phyloP scores from a whole-genome alignment of 768 basidiomycete species.

The Obba rivulosa region DNA sequence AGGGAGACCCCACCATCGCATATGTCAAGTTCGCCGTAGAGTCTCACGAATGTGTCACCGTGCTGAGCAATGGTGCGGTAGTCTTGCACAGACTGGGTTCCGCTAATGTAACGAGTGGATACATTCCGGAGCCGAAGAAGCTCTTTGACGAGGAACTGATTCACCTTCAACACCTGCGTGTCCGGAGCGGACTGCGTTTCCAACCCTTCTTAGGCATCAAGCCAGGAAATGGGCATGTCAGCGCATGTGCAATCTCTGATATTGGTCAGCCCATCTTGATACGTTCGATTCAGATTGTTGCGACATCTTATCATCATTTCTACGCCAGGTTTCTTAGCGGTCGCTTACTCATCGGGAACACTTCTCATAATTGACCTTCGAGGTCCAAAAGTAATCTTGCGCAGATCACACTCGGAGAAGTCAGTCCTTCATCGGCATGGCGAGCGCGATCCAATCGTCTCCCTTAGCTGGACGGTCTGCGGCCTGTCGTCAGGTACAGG shows the following conservation, averaged over 20 bases:
- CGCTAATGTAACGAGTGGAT: conserved; percentile 7
- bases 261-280: conserved; percentile 46
- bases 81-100: conserved; percentile 40
- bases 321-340: conserved; percentile 73
- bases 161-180: conserved; percentile 44
- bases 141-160: conserved; percentile 45
- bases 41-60: conserved; percentile 53
- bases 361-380: conserved; percentile 70
- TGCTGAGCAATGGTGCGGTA: conserved; percentile 51
- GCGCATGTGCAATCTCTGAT: conserved; percentile 61
- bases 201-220: conserved; percentile 58
- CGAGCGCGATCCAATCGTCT: conserved; percentile 40
- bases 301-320: background rate
- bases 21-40: conserved; percentile 47
- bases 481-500: conserved; percentile 45
- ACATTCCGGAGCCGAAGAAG: conserved; percentile 14
- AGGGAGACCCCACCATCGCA: conserved; percentile 31
- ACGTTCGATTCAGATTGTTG: background rate
- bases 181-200: conserved; percentile 38
- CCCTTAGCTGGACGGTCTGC: conserved; percentile 65
- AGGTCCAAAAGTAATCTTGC: conserved; percentile 61
- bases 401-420: conserved; percentile 35
- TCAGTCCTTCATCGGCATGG: conserved; percentile 30
- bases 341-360: conserved; percentile 56
- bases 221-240: conserved; percentile 40